Percentiles rank a stretch among this genome's conserved stretches.
These are phyloP conservation scores for Porpolomopsis calyptriformis DNA, from an alignment of 768 basidiomycete species.

Conservation along the genomic window DNA sequence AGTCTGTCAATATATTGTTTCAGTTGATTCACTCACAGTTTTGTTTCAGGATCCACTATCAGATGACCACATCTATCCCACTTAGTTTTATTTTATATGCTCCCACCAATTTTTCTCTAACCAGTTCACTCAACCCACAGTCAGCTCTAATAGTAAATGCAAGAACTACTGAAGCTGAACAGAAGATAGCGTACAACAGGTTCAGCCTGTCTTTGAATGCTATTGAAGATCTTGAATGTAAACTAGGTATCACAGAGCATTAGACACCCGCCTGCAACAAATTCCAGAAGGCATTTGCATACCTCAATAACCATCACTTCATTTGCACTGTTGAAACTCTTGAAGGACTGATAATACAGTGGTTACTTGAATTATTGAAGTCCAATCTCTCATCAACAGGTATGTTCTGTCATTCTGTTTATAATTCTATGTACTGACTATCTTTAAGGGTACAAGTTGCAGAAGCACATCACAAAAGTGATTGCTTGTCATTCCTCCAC, in stretches of 20 bases:
- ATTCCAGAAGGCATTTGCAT: conserved; percentile 7
- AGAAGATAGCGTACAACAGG: neutral
- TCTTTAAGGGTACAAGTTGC: conserved; percentile 20
- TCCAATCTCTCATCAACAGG: conserved; percentile 16
- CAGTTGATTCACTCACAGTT: neutral
- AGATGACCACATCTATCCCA: neutral
- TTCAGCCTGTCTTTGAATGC: conserved; percentile 2
- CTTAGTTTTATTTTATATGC: neutral
- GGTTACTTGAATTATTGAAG: conserved; percentile 22
- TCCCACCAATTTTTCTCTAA: neutral
- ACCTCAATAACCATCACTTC: neutral
- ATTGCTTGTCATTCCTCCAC: conserved; percentile 17
- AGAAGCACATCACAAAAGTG: conserved; percentile 22
- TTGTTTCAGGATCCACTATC: conserved; percentile 1
- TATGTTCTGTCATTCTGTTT: conserved; percentile 7
- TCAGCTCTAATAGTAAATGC: neutral
- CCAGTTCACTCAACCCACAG: neutral
- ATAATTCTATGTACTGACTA: neutral
- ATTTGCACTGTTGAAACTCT: conserved; percentile 17
- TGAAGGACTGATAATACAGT: conserved; percentile 20
- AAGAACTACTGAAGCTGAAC: neutral
- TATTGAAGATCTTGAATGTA: conserved; percentile 8
- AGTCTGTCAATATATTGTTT: conserved; percentile 2
- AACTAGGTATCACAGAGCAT: conserved; percentile 7
- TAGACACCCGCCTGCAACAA: conserved; percentile 9